Evolutionary conservation across 805 yeast species (phyloP).

Genomic region (Pichia exigua): DNA sequence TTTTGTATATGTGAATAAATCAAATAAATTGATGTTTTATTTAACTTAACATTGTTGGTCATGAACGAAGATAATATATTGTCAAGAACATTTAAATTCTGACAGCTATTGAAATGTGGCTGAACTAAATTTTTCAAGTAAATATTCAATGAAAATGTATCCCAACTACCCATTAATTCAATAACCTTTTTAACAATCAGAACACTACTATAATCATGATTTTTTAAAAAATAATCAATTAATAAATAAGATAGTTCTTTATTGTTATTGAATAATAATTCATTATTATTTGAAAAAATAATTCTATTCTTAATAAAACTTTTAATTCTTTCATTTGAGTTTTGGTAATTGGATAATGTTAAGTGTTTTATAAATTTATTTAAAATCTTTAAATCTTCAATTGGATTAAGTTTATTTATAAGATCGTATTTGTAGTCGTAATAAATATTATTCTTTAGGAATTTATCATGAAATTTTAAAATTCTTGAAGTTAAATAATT

Average conservation of each 20-base stretch:
- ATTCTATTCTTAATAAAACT: conserved; percentile 7
- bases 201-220: not conserved
- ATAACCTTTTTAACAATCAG: not conserved
- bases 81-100: not conserved
- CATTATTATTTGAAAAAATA: conserved; percentile 1
- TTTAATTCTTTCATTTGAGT: conserved; percentile 5
- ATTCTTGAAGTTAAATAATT: not conserved
- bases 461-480: not conserved
- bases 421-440: conserved; percentile 2
- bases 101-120: not conserved
- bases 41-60: not conserved
- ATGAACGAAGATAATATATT: not conserved
- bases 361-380: conserved; percentile 1
- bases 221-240: conserved; percentile 6
- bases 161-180: conserved; percentile 1
- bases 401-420: conserved; percentile 3
- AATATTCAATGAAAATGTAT: conserved; percentile 5
- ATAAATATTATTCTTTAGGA: not conserved
- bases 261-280: not conserved
- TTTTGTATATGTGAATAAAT: not conserved
- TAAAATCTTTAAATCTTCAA: conserved; percentile 2
- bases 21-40: conserved; percentile 2
- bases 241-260: not conserved
- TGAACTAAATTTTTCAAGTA: conserved; percentile 5
- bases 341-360: conserved; percentile 3